Percentiles rank a stretch among this genome's conserved stretches.
Evolutionary conservation across 192 early-diverging fungal species (phyloP).

Genomic region (Geosiphon pyriformis): DNA sequence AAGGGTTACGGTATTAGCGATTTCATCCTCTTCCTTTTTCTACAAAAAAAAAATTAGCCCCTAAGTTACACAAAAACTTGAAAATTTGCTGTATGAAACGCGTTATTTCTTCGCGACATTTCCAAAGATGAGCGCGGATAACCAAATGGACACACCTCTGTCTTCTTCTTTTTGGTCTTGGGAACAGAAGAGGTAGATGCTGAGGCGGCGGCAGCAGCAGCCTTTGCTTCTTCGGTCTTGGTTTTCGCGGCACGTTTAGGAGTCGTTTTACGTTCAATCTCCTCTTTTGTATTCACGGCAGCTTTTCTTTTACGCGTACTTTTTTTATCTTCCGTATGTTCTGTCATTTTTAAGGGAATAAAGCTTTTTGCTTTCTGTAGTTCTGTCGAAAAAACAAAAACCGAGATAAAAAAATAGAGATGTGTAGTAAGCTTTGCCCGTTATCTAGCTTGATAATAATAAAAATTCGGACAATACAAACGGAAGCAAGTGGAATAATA

Average conservation of each 20-base stretch:
- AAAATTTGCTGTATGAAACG: not conserved
- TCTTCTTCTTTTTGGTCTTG: conserved; percentile 19
- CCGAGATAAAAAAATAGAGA: too few relatives aligned
- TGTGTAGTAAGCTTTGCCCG: too few relatives aligned
- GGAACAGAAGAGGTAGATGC: not conserved
- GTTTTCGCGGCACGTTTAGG: conserved; percentile 26
- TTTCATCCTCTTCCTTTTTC: conserved; percentile 6
- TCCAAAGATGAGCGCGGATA: too few relatives aligned
- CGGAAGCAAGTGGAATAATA: too few relatives aligned
- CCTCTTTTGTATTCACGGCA: not conserved
- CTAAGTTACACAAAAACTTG: not conserved
- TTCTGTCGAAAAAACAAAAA: too few relatives aligned
- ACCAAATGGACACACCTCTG: conserved; percentile 24
- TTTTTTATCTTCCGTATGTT: not conserved
- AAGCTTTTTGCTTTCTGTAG: not conserved
- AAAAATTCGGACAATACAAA: too few relatives aligned
- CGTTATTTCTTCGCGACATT: too few relatives aligned
- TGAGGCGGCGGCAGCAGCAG: conserved; percentile 12
- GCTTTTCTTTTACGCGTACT: conserved; percentile 21
- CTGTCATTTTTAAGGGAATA: not conserved
- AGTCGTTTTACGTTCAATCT: conserved; percentile 21
- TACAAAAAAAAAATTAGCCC: not conserved
- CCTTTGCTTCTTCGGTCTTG: conserved; percentile 23
- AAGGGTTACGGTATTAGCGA: conserved; percentile 5
- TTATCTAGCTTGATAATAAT: too few relatives aligned